phyloP scores from a whole-genome alignment of 2,329 filamentous ascomycete species.

The Talaromyces sp. region DNA sequence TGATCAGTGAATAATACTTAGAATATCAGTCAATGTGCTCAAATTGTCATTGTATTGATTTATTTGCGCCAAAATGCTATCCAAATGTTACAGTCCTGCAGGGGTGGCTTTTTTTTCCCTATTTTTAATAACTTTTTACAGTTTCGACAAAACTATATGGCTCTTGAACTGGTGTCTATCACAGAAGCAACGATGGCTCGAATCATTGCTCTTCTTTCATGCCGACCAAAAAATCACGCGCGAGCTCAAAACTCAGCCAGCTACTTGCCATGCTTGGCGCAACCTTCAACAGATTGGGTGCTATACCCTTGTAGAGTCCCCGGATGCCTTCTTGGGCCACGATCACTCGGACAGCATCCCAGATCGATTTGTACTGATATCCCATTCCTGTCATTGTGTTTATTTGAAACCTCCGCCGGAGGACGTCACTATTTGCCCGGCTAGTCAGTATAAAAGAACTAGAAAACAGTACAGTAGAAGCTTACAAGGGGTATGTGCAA shows the following conservation, averaged over 20 bases:
- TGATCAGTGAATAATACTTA: background rate
- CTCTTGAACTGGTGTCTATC: background rate
- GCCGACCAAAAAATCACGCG: constrained; percentile 73
- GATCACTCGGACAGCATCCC: constrained; percentile 78
- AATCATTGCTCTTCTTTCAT: constrained; percentile 33
- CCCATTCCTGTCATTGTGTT: constrained; percentile 99
- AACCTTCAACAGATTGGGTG: constrained; percentile 92
- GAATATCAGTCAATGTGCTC: too few relatives aligned
- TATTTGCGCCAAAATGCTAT: background rate
- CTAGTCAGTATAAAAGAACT: constrained; percentile 7
- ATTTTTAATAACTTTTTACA: background rate
- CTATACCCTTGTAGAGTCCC: constrained; percentile 92
- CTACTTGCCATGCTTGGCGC: constrained; percentile 98
- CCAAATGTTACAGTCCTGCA: background rate
- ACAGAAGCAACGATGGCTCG: background rate
- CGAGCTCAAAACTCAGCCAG: constrained; percentile 96
- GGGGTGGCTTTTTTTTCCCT: background rate
- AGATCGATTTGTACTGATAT: constrained; percentile 85
- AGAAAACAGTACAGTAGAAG: background rate
- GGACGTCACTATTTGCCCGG: constrained; percentile 62
- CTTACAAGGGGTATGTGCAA: constrained; percentile 96
- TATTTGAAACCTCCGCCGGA: constrained; percentile 92
- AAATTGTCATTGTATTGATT: background rate
- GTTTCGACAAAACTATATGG: background rate
- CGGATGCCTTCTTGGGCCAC: constrained; percentile 73